Base-by-base conservation (phyloP, 805 yeast genomes). In the Barnettozyma vustinii region DNA sequence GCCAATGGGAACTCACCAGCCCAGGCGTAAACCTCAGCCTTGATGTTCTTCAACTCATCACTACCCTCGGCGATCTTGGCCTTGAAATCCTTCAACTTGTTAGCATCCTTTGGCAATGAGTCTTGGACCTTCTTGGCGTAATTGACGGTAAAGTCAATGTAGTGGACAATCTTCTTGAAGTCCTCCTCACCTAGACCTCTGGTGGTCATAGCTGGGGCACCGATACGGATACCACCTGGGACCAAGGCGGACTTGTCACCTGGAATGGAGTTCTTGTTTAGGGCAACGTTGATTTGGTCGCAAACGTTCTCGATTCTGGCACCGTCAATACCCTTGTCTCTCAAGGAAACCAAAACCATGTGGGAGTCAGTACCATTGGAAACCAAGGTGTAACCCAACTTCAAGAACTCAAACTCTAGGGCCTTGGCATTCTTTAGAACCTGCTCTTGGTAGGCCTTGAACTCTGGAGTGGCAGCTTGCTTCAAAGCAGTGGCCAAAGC, bases 161-260 rank as follows among this genome's bases (percentile, higher is more conserved):
- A 89, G 47, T 74, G 78, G 40, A 91, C 92, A 49, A 92, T 94
- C 65, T 78, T 77, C 54, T 75, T 81, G 64, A 92, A 92, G 61
- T 92, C 98, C 49, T 72, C 77, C 53, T 76, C 78, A 46, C 80
- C 80, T 64, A 92, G 84, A 42, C 97, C 97, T 74, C 99, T 84
- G 46, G 97, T 89, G 49, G 97, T 85, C 98, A 92, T 92, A 43
- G 98, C 98, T 51, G 99, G 99, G 16, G 98, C 87, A 61, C 99
- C 99, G 53, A 92, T 85, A 75, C 99, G 86, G 56, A 92, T 75
- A 60, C 99, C 99, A 53, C 95, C 88, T 63, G 99, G 99, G 66
- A 87, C 89, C 52, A 92, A 76, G 32, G 99, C 99, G 41, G 96
- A 87, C 70, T 82, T 85, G 71, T 92, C 99, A 61, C 96, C 96